A percentile compares a stretch with the other conserved stretches of the same genome.
Conservation (phyloP, 2,329 filamentous ascomycete genomes). For the Botrytis deweyae region DNA sequence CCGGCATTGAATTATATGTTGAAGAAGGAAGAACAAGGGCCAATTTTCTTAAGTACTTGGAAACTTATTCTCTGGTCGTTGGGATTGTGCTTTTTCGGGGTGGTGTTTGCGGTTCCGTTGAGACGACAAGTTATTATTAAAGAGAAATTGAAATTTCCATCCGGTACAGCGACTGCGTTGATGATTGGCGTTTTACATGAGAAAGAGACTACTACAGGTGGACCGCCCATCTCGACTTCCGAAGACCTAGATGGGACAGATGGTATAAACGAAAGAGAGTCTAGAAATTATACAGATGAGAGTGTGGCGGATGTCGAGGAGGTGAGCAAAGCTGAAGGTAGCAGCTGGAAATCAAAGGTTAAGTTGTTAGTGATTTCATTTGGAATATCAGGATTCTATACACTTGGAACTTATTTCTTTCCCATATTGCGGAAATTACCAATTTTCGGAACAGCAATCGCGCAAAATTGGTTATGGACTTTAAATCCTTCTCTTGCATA, state of each 20-base stretch:
- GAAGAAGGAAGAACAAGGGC: constrained; percentile 73
- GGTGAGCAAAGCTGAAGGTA: constrained; percentile 29
- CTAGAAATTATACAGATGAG: constrained; percentile 19
- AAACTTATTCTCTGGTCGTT: constrained; percentile 88
- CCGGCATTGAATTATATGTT: constrained; percentile 89
- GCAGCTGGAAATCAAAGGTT: constrained; percentile 40
- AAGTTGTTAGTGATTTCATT: constrained; percentile 54
- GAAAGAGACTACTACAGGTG: constrained; percentile 40
- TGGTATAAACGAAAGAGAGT: not conserved
- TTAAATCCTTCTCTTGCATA: constrained; percentile 97
- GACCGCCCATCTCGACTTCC: constrained; percentile 18
- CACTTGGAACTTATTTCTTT: constrained; percentile 84
- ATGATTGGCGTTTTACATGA: constrained; percentile 91
- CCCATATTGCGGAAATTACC: constrained; percentile 83
- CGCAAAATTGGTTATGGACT: constrained; percentile 86
- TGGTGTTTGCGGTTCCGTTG: constrained; percentile 91
- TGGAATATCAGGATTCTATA: constrained; percentile 62
- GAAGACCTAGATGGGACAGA: not conserved
- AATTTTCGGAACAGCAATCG: constrained; percentile 73
- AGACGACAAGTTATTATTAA: constrained; percentile 88
- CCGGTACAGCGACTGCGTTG: constrained; percentile 90
- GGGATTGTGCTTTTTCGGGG: constrained; percentile 93
- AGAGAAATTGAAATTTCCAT: constrained; percentile 91
- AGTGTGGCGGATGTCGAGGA: constrained; percentile 33
- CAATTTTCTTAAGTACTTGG: constrained; percentile 67